Evolutionary conservation across 148 eudicot genomes (phyloP).

Genomic region (Rhododendron henanense): DNA sequence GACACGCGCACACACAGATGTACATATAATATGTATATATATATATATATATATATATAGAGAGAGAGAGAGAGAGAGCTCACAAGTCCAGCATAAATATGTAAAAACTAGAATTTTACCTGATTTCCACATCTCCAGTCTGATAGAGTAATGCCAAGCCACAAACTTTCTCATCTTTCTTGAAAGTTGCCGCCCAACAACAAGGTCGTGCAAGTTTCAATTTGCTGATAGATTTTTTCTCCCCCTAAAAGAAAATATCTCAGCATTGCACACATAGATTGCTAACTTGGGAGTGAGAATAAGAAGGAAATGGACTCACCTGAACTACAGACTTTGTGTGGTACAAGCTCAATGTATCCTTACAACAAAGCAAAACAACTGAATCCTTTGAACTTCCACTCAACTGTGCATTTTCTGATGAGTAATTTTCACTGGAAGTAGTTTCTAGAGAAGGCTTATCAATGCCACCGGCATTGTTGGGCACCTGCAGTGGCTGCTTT

Average conservation of each 20-base stretch:
- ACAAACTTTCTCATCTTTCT: conserved; percentile 40
- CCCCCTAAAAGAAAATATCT: conserved; percentile 37
- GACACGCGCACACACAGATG: background rate
- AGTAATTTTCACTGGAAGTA: conserved; percentile 16
- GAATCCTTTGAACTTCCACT: conserved; percentile 35
- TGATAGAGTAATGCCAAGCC: conserved; percentile 52
- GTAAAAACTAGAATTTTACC: conserved; percentile 29
- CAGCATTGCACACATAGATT: background rate
- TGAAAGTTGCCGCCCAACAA: conserved; percentile 62
- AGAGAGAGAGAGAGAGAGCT: background rate
- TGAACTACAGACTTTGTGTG: conserved; percentile 44
- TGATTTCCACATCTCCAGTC: conserved; percentile 65
- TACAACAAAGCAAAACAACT: conserved; percentile 53
- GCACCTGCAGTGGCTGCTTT: conserved; percentile 22
- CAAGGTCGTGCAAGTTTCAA: conserved; percentile 58
- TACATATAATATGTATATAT: too few relatives aligned
- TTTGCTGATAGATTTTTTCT: conserved; percentile 52
- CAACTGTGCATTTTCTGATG: conserved; percentile 15
- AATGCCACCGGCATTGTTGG: conserved; percentile 17
- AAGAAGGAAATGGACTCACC: conserved; percentile 29
- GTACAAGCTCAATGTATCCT: conserved; percentile 45
- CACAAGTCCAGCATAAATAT: background rate
- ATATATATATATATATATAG: too few relatives aligned
- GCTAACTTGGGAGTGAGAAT: background rate
- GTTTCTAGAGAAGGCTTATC: conserved; percentile 24